Base-by-base conservation (phyloP, 179 eudicot genomes). In the Beta macrorhiza region DNA sequence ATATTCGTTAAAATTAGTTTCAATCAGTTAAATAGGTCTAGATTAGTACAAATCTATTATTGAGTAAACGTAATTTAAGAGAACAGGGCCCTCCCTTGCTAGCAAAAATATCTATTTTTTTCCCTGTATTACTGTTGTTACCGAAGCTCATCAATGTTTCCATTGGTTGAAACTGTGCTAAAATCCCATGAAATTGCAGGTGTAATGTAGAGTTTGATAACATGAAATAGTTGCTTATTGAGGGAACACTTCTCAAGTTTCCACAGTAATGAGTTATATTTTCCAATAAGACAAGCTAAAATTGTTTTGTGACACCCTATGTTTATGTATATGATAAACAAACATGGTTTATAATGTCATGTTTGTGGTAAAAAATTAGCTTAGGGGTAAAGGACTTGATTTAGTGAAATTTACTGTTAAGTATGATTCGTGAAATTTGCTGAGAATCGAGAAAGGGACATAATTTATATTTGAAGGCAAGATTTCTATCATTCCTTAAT, bases 251-350 rank as follows among this genome's bases (percentile, higher is more conserved):
- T 8, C 7, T 3, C 22, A 64, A 32, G 74, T 5, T 67, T 53
- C 47, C 17, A 17, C 78, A 22, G 49, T 25, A 58, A 79, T 22
- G 74, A 75, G 42, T 74, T 52, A n/a, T 17, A 51, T 59, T 63
- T 59, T 32, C 37, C 37, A 32, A 19, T 44, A 29, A n/a, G 25
- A 70, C 29, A 45, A 45, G 8, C 47, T 19, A 9, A 70, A 47
- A 0, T 45, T 47, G 55, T 19, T 45, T 1, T 19, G 61, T 4
- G 61, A 16, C 5, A 4, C 4, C 0, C 0, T 1, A 57, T 49
- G 6, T 10, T 22, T 9, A 0, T 69, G 55, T 45, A 69, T 69
- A 9, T 69, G 57, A 72, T 72, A 61, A 53, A 47, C 32, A 51
- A 72, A 72, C 75, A 19, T 4, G 74, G 15, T 22, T n/a, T 22